Evolutionary conservation across 345 rosid species (phyloP), one percentile per base, ranked within the genome.

Genomic region (Litchi chinensis): DNA sequence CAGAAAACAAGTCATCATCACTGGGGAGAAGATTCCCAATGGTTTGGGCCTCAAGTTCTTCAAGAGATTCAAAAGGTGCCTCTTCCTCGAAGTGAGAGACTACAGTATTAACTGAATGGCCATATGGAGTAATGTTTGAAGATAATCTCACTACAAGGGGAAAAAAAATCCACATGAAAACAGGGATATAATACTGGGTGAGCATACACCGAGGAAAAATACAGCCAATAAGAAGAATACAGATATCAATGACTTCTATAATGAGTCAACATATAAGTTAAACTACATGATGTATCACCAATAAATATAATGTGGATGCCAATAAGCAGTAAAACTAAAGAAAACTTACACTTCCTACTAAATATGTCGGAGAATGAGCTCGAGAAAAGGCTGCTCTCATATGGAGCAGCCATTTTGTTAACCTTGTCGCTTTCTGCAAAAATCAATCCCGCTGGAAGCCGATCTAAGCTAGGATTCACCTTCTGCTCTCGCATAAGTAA

Each of bases 11-110:
- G 57, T 90, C 96, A 52, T 90, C 96, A 2, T 90, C 92, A 75
- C 71, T 74, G 2, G 96, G 96, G 19, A 92, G 96, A 79, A 92
- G 94, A 76, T 90, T 88, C 43, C 91, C 94, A 22, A 89, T 88
- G 68, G 93, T 89, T 80, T 84, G 92, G 7, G 92, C 90, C 83
- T 91, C 92, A 68, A 89, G 77, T 79, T 91, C 90, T 83, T 90
- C 86, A 76, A 89, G 83, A 37, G 91, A 87, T 80, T 86, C 89
- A 63, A 86, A 78, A 71, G 84, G 85, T 74, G 82, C 89, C 67
- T 86, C 88, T 84, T 84, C 91, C 50, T 88, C 87, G 26, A 77
- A 79, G 70, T 84, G 73, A 16, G 91, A 79, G 56, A 85, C 82
- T 65, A 85, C 67, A 46, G 82, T 75, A 66, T 79, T 87, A 22